Percentiles rank a stretch among this genome's conserved stretches.
Conservation (phyloP, 192 early-diverging fungal species). For the Thamnidium elegans region DNA sequence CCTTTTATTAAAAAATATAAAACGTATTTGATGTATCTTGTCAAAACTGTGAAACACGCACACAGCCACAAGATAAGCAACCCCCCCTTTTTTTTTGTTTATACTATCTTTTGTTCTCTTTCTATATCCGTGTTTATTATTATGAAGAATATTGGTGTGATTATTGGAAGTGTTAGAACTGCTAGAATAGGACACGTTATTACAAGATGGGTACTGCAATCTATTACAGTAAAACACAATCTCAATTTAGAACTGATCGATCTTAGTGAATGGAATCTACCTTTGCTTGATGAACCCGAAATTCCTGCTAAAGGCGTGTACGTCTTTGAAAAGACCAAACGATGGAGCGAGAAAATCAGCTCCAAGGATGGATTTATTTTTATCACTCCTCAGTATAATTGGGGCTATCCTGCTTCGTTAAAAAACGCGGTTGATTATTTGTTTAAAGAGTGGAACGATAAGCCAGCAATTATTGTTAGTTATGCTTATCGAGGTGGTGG, state of each 20-base stretch:
- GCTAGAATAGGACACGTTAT: background rate
- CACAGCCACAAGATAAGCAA: no score
- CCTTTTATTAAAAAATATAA: no score
- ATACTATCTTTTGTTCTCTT: no score
- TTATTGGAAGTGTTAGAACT: background rate
- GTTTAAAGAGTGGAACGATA: slow-evolving; percentile 8
- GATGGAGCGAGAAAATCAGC: slow-evolving; percentile 4
- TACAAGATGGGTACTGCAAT: background rate
- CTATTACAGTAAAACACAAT: background rate
- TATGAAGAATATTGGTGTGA: slow-evolving; percentile 9
- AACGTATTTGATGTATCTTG: no score
- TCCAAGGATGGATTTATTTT: slow-evolving; percentile 14
- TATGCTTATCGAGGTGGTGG: slow-evolving; percentile 2
- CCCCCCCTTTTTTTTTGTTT: no score
- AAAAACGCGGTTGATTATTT: slow-evolving; percentile 6
- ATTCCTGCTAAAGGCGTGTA: slow-evolving; percentile 7
- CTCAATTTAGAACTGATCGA: slow-evolving; percentile 8
- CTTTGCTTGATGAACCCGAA: slow-evolving; percentile 1
- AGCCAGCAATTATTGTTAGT: slow-evolving; percentile 4
- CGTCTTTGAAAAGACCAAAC: background rate
- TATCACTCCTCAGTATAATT: slow-evolving; percentile 8
- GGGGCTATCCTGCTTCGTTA: slow-evolving; percentile 9
- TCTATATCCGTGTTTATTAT: no score
- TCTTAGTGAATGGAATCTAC: background rate
- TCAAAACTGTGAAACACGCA: no score